Conservation (phyloP, 768 basidiomycete species). For the Amanita exitialis region DNA sequence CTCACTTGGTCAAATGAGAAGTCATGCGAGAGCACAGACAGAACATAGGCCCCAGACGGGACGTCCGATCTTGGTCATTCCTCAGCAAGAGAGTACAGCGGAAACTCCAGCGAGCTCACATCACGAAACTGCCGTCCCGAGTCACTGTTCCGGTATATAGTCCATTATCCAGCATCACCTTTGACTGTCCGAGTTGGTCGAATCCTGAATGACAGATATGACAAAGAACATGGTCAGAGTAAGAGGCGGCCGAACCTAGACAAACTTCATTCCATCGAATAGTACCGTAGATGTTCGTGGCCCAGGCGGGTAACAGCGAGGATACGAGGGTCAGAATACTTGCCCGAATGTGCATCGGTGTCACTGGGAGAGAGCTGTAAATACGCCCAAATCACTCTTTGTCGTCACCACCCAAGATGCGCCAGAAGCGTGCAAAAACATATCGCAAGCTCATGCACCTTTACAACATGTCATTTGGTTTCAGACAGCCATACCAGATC, state of each 20-base stretch:
- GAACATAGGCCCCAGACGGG: conserved; percentile 55
- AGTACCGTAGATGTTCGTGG: conserved; percentile 50
- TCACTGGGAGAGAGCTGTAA: conserved; percentile 6
- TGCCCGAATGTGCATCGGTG: not conserved
- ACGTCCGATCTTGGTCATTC: conserved; percentile 46
- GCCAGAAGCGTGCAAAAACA: conserved; percentile 91
- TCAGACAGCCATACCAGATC: conserved; percentile 90
- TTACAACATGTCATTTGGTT: conserved; percentile 81
- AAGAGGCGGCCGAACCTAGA: conserved; percentile 30
- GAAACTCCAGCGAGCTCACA: conserved; percentile 33
- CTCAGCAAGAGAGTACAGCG: not conserved
- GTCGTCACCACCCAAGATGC: conserved; percentile 42
- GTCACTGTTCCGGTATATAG: conserved; percentile 41
- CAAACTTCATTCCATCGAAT: conserved; percentile 69
- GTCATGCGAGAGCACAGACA: conserved; percentile 61
- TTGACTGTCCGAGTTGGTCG: conserved; percentile 40
- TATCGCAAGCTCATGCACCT: conserved; percentile 92
- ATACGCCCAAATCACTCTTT: conserved; percentile 8
- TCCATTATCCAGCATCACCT: conserved; percentile 53
- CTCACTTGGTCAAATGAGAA: conserved; percentile 61
- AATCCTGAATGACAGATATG: conserved; percentile 15
- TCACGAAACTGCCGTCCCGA: conserved; percentile 50
- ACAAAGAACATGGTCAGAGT: conserved; percentile 6
- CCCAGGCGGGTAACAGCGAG: conserved; percentile 19
- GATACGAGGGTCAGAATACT: not conserved